Evolutionary conservation across 2,329 filamentous ascomycete genomes (phyloP), one percentile per base, ranked within the genome.

Genomic region (Nemania sp.): DNA sequence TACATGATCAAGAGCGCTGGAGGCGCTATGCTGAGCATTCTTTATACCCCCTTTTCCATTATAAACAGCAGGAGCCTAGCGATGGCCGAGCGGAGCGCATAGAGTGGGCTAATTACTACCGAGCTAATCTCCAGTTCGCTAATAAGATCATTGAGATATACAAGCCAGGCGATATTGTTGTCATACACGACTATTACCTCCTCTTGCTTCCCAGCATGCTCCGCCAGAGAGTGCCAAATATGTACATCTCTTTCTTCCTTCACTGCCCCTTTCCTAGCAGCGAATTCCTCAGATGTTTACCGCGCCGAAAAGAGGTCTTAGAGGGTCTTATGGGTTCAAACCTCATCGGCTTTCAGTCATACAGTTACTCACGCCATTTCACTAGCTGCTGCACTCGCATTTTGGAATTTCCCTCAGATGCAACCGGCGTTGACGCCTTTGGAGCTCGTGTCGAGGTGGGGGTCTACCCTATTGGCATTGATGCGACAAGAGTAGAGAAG

Each of bases 221-320:
- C 67, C 91, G 95, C 55, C 94, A 97, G 79, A 89, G 92, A 49
- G 85, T 94, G 20, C 93, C 94, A 3, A 93, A 94, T 79, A 93
- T 97, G 81, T 97, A 97, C 82, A 94, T 98, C 77, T 92, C 93
- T 62, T 98, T 98, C 84, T 98, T 93, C 83, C 85, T 98, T 54
- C 95, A 98, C 80, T 91, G 93, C 53, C 95, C 95, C 0, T 98
- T 98, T 80, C 95, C 95, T 38, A 97, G 94, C 81, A 97, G 93
- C 84, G 96, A 98, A 80, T 98, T 97, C 78, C 89, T 98, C 78
- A 89, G 94, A 55, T 97, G 94, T 79, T 84, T 98, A 64, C 92
- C 93, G 43, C 89, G 93, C 71, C 89, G 95, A 73, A 97, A 97
- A 80, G 94, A 98, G 78, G 87, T 98, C 11, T 84, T 98, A 15